phyloP scores from a whole-genome alignment of 2,329 filamentous ascomycete genomes.

The Bertia moriformis region DNA sequence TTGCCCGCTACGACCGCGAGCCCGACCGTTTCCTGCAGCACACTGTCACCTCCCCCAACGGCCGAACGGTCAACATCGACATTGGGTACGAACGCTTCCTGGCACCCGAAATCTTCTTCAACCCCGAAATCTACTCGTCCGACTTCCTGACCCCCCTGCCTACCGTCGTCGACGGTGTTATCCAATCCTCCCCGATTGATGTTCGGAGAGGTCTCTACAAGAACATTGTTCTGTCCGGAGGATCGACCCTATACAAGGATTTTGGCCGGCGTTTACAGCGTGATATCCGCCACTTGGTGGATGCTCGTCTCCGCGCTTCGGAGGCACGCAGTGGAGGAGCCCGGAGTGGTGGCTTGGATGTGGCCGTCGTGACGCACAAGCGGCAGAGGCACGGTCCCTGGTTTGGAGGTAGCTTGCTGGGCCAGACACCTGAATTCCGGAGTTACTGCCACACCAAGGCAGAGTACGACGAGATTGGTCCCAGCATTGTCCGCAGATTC shows the following conservation, averaged over 20 bases:
- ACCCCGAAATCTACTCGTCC: constrained; percentile 97
- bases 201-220: constrained; percentile 95
- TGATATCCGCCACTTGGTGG: constrained; percentile 91
- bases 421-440: constrained; percentile 94
- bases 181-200: constrained; percentile 94
- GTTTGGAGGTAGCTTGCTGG: constrained; percentile 93
- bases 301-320: constrained; percentile 80
- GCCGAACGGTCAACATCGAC: constrained; percentile 72
- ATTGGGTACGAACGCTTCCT: constrained; percentile 97
- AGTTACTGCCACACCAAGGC: constrained; percentile 96
- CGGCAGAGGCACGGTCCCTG: constrained; percentile 92
- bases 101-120: constrained; percentile 98
- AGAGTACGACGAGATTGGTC: constrained; percentile 89
- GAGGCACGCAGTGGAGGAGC: constrained; percentile 84
- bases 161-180: constrained; percentile 86
- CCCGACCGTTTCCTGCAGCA: constrained; percentile 84
- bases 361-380: constrained; percentile 95
- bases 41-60: constrained; percentile 71
- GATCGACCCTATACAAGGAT: constrained; percentile 95
- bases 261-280: constrained; percentile 91
- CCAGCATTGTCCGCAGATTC: constrained; percentile 88
- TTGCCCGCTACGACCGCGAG: constrained; percentile 83
- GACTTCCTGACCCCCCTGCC: constrained; percentile 94
- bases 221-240: constrained; percentile 96
- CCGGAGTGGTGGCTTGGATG: constrained; percentile 84